phyloP scores from a whole-genome alignment of 2,329 filamentous ascomycete species.

The Diplodia seriata region DNA sequence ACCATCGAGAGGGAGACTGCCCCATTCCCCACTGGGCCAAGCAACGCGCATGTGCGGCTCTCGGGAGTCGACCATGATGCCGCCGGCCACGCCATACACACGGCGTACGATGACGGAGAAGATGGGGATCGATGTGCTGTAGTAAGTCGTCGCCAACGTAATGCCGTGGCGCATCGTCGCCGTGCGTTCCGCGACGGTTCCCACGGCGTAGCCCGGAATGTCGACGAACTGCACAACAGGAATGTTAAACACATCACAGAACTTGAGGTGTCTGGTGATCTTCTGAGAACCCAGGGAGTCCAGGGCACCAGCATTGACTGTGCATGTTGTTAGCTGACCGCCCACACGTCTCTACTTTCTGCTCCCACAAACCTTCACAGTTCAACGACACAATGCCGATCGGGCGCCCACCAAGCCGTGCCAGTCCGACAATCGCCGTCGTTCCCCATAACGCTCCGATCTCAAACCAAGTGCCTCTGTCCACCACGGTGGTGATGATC shows the following conservation, averaged over 20 bases:
- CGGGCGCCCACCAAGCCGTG: constrained; percentile 62
- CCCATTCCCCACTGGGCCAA: constrained; percentile 70
- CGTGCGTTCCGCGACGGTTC: constrained; percentile 66
- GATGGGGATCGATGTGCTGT: constrained; percentile 66
- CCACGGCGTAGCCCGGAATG: constrained; percentile 67
- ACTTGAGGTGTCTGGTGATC: constrained; percentile 65
- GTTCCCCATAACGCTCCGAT: constrained; percentile 69
- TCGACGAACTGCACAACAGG: constrained; percentile 70
- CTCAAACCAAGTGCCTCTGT: constrained; percentile 66
- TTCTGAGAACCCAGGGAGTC: constrained; percentile 68
- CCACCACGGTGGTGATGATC: constrained; percentile 65
- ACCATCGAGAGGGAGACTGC: constrained; percentile 66
- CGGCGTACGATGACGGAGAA: constrained; percentile 69
- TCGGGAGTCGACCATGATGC: constrained; percentile 68
- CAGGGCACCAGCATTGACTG: constrained; percentile 64
- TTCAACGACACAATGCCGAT: constrained; percentile 67
- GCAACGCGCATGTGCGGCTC: constrained; percentile 67
- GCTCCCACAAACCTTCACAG: constrained; percentile 54
- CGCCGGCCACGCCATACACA: constrained; percentile 69
- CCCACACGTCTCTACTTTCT: background rate
- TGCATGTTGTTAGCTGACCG: background rate
- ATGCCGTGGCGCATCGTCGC: constrained; percentile 71
- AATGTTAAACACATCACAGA: constrained; percentile 70
- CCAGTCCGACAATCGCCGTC: constrained; percentile 67
- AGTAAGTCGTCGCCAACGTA: constrained; percentile 67